phyloP scores from a whole-genome alignment of 78 protist genomes.

The Dictyostelium citrinum region DNA sequence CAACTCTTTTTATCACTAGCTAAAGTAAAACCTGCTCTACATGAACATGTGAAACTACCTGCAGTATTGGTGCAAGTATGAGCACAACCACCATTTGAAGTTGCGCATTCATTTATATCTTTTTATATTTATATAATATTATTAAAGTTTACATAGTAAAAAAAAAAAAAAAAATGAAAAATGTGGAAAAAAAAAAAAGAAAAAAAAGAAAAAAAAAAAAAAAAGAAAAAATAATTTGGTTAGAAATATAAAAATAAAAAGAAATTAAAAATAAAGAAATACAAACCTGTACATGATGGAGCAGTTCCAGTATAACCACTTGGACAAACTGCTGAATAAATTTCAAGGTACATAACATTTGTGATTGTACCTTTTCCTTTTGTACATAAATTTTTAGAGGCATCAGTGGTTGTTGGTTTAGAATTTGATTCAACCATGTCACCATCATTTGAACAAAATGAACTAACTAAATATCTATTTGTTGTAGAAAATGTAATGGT shows the following conservation, averaged over 20 bases:
- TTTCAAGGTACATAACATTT: neutral
- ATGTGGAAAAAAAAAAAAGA: too few species aligned
- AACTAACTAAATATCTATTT: neutral
- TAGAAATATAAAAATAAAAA: neutral
- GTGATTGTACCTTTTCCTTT: neutral
- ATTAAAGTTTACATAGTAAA: neutral
- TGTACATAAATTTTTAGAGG: neutral
- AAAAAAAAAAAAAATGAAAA: neutral
- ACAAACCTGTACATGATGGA: neutral
- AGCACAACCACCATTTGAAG: neutral
- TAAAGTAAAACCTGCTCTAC: neutral
- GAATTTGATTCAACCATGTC: neutral
- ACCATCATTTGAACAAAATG: neutral
- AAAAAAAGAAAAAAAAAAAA: neutral
- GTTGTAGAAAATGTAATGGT: neutral
- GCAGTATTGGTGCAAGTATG: neutral
- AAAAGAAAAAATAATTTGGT: neutral
- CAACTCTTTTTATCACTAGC: neutral
- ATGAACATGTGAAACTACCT: neutral
- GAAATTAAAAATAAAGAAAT: neutral
- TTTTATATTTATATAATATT: too few species aligned
- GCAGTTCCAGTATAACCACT: neutral
- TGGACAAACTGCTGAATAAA: slow-evolving; percentile 5
- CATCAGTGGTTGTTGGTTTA: neutral
- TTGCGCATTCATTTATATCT: neutral